A percentile compares a stretch with the other conserved stretches of the same genome.
Conservation (phyloP, 768 basidiomycete genomes). For the Gautieria morchelliformis region DNA sequence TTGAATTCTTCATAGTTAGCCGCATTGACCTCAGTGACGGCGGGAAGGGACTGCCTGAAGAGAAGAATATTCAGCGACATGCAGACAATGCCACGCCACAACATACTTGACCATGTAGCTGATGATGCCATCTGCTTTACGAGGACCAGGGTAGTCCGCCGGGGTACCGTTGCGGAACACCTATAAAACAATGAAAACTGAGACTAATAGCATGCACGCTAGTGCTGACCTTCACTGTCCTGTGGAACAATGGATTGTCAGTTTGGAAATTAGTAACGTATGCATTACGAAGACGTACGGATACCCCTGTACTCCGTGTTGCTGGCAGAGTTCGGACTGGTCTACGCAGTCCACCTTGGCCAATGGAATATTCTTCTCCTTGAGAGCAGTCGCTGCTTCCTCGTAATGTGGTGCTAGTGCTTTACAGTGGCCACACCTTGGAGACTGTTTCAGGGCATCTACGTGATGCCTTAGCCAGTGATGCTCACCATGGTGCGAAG, state of each 20-base stretch:
- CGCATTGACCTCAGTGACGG: conserved; percentile 73
- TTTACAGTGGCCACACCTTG: conserved; percentile 93
- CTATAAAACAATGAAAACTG: conserved; percentile 52
- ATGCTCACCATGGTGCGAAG: conserved; percentile 73
- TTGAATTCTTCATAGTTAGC: conserved; percentile 79
- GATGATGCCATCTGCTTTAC: conserved; percentile 93
- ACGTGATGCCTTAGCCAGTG: neutral
- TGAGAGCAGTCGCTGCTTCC: conserved; percentile 86
- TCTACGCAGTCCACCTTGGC: conserved; percentile 98
- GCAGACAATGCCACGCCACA: conserved; percentile 4
- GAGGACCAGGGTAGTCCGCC: conserved; percentile 76
- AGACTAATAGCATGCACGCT: neutral
- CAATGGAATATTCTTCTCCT: conserved; percentile 80
- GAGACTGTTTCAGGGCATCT: neutral
- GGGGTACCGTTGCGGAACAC: conserved; percentile 82
- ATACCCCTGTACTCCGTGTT: conserved; percentile 86
- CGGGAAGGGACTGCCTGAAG: conserved; percentile 81
- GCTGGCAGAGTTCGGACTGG: conserved; percentile 82
- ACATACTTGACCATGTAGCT: conserved; percentile 93
- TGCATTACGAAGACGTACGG: conserved; percentile 47
- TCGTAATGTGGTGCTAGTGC: conserved; percentile 91
- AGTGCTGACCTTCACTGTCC: conserved; percentile 11
- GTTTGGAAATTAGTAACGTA: neutral
- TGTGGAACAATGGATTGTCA: neutral
- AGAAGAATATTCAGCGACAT: neutral